These are phyloP conservation scores for Clavispora phyllophila DNA, from an alignment of 805 yeast genomes.

Conservation along the genomic window DNA sequence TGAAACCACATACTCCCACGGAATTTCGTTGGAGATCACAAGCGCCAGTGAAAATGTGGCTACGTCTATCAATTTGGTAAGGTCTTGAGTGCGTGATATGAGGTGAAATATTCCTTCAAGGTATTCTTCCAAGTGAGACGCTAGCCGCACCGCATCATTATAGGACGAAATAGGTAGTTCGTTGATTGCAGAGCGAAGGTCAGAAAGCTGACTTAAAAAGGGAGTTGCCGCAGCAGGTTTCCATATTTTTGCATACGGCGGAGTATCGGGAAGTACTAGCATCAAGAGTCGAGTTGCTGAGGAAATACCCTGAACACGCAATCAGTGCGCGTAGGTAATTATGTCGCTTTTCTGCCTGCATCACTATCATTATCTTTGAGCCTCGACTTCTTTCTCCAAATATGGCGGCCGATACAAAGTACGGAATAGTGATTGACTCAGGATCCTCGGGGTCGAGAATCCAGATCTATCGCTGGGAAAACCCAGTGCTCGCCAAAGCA, in stretches of 20 bases:
- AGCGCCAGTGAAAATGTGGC: not conserved
- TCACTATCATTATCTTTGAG: not conserved
- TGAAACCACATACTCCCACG: slow-evolving; percentile 4
- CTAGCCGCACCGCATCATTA: slow-evolving; percentile 26
- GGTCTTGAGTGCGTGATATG: not conserved
- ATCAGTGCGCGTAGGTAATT: not conserved
- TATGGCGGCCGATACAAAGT: slow-evolving; percentile 23
- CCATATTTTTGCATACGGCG: slow-evolving; percentile 21
- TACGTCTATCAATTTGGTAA: not conserved
- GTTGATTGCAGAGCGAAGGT: slow-evolving; percentile 16
- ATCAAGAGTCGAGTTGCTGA: slow-evolving; percentile 6
- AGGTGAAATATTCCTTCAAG: slow-evolving; percentile 20
- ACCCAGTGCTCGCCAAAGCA: slow-evolving; percentile 22
- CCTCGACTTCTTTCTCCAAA: not conserved
- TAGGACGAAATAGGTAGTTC: slow-evolving; percentile 8
- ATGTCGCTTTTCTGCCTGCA: not conserved
- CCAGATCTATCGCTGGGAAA: slow-evolving; percentile 78
- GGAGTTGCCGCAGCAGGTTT: not conserved
- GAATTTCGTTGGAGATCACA: not conserved
- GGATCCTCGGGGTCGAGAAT: slow-evolving; percentile 94
- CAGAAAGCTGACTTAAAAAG: slow-evolving; percentile 10
- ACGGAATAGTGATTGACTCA: slow-evolving; percentile 89
- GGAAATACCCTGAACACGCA: not conserved
- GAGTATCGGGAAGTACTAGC: slow-evolving; percentile 33
- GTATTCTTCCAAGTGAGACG: slow-evolving; percentile 30